phyloP scores from a whole-genome alignment of 495 filamentous ascomycete genomes.

The Aspergillus egyptiacus region DNA sequence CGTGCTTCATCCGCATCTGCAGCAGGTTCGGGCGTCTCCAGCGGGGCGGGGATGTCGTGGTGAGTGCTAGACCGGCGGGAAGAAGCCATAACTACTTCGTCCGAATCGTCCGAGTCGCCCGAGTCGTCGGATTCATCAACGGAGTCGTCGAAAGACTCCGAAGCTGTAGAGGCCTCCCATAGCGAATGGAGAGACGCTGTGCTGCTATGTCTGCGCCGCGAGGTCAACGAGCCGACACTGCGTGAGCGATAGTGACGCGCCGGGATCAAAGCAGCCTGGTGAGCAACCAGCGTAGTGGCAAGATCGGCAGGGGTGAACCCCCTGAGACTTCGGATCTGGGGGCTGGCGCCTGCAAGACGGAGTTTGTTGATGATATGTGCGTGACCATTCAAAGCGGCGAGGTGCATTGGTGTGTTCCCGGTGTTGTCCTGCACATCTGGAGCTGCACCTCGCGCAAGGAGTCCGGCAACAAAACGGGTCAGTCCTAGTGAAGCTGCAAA shows the following conservation, averaged over 20 bases:
- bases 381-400: constrained; percentile 73
- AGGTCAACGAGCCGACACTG: constrained; percentile 48
- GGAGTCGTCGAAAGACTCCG: constrained; percentile 37
- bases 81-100: constrained; percentile 33
- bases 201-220: constrained; percentile 61
- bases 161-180: constrained; percentile 49
- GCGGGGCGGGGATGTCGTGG: constrained; percentile 29
- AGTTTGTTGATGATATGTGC: constrained; percentile 70
- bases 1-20: constrained; percentile 26
- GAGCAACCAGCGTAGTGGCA: constrained; percentile 53
- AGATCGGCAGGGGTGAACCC: constrained; percentile 71
- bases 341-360: constrained; percentile 65
- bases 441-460: constrained; percentile 74
- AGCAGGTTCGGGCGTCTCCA: constrained; percentile 24
- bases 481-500: constrained; percentile 71
- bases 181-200: constrained; percentile 57
- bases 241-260: constrained; percentile 51
- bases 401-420: constrained; percentile 78
- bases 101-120: constrained; percentile 33
- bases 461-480: constrained; percentile 69
- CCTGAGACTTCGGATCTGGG: constrained; percentile 60
- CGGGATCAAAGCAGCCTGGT: constrained; percentile 50
- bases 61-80: constrained; percentile 41
- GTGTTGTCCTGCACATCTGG: constrained; percentile 69
- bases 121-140: constrained; percentile 45